These are phyloP conservation scores for Pholiota adiposa DNA, from an alignment of 1,284 basidiomycete species.

Conservation along the genomic window DNA sequence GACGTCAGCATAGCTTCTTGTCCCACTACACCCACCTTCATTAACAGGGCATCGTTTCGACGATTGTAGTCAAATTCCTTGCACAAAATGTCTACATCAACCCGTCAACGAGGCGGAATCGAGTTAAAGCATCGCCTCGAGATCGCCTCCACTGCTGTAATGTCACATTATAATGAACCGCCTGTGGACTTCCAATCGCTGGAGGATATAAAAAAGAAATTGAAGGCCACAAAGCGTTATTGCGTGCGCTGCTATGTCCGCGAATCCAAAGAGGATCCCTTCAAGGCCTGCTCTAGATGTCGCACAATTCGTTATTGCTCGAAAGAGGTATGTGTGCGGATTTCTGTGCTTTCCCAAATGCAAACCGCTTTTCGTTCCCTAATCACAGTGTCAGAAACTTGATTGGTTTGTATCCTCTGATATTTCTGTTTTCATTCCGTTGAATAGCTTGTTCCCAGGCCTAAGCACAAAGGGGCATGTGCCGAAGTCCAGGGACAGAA, in stretches of 20 bases:
- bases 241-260: neutral
- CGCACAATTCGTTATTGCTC: neutral
- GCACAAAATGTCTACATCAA: too few relatives aligned
- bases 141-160: neutral
- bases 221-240: neutral
- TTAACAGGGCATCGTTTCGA: too few relatives aligned
- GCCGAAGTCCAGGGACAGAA: neutral
- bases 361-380: neutral
- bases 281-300: neutral
- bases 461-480: neutral
- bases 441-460: too few relatives aligned
- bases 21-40: too few relatives aligned
- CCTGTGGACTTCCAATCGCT: neutral
- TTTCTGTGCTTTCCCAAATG: neutral
- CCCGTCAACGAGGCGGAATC: too few relatives aligned
- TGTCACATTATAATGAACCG: neutral
- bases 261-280: neutral
- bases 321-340: neutral
- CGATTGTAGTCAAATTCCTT: too few relatives aligned
- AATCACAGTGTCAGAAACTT: neutral
- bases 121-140: neutral
- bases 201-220: neutral
- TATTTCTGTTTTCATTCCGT: too few relatives aligned
- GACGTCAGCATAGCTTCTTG: too few relatives aligned
- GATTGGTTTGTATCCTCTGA: neutral